phyloP scores from a whole-genome alignment of 345 rosid species.

The Angophora floribunda region DNA sequence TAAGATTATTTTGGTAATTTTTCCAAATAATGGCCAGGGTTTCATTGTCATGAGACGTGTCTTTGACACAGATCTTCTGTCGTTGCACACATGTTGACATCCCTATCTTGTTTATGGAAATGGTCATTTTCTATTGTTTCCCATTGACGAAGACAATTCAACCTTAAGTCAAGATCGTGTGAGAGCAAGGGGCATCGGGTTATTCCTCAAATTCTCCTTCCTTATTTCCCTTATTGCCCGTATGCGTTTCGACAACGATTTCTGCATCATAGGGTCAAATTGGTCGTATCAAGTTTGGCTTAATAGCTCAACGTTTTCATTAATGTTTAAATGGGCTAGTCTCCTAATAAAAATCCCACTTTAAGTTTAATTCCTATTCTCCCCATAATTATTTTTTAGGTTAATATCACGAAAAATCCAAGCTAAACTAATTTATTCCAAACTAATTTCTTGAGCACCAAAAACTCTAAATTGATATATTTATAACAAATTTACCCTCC shows the following conservation, averaged over 20 bases:
- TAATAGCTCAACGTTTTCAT: not conserved
- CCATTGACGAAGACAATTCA: not conserved
- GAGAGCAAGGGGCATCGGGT: not conserved
- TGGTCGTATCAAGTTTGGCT: not conserved
- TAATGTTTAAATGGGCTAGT: not conserved
- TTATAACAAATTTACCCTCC: no score
- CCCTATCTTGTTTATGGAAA: not conserved
- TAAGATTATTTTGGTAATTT: no score
- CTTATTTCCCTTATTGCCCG: not conserved
- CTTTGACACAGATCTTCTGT: not conserved
- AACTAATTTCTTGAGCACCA: not conserved
- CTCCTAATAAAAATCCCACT: not conserved
- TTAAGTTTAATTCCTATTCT: not conserved
- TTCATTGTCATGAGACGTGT: not conserved
- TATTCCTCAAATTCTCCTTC: not conserved
- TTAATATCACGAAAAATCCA: not conserved
- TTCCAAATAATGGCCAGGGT: not conserved
- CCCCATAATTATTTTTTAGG: accelerated
- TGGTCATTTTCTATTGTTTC: not conserved
- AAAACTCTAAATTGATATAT: not conserved
- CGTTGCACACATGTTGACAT: not conserved
- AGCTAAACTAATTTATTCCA: no score
- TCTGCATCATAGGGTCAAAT: not conserved
- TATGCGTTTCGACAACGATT: not conserved
- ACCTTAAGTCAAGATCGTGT: not conserved